phyloP scores from a whole-genome alignment of 805 yeast genomes.

The Saturnispora mendoncae region DNA sequence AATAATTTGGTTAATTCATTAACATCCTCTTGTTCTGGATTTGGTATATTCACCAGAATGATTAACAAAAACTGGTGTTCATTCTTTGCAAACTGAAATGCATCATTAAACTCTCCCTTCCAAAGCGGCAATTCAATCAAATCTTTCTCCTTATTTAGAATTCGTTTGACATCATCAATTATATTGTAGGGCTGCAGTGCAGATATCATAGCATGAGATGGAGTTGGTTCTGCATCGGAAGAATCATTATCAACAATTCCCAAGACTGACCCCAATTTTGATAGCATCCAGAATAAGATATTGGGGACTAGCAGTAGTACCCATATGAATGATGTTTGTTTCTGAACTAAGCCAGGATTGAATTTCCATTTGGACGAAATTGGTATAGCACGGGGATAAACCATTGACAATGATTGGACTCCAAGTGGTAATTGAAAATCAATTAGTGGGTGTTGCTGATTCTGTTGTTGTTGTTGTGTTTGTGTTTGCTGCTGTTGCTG shows the following conservation, averaged over 20 bases:
- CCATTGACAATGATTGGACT: constrained; percentile 15
- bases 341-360: constrained; percentile 23
- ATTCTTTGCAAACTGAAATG: constrained; percentile 30
- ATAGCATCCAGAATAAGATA: constrained; percentile 30
- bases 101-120: constrained; percentile 35
- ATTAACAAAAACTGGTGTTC: constrained; percentile 46
- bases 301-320: constrained; percentile 50
- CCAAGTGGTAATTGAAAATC: constrained; percentile 13
- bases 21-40: constrained; percentile 25
- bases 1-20: constrained; percentile 11
- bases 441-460: constrained; percentile 3
- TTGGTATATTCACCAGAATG: constrained; percentile 40
- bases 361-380: constrained; percentile 31
- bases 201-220: constrained; percentile 18
- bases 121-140: constrained; percentile 19
- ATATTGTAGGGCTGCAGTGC: constrained; percentile 13
- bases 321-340: constrained; percentile 33
- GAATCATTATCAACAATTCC: constrained; percentile 26
- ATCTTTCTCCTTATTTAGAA: constrained; percentile 12
- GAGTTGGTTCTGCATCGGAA: constrained; percentile 23
- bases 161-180: constrained; percentile 17
- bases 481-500: neutral
- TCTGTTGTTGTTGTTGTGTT: neutral
- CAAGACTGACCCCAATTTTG: constrained; percentile 32
- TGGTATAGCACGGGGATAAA: constrained; percentile 30